Conservation (phyloP, 2,329 filamentous ascomycete species). For the Colletotrichum camelliae region DNA sequence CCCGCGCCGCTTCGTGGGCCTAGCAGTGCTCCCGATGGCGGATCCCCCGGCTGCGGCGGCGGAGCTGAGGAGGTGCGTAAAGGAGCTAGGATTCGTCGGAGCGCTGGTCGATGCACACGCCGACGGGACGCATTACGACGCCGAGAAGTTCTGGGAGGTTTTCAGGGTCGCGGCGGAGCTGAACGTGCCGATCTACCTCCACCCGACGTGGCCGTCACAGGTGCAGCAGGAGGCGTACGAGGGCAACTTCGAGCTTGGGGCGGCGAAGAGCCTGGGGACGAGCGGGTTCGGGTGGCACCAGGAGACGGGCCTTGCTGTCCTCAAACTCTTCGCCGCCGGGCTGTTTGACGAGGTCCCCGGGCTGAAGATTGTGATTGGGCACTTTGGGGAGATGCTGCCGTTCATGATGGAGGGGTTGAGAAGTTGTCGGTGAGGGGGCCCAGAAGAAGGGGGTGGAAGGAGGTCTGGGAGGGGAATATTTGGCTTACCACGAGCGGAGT, state of each 20-base stretch:
- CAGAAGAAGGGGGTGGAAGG: conserved; percentile 40
- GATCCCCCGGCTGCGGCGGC: conserved; percentile 52
- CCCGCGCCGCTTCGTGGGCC: not conserved
- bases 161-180: conserved; percentile 63
- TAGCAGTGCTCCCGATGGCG: conserved; percentile 46
- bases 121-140: conserved; percentile 61
- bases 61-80: conserved; percentile 59
- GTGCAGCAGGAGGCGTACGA: conserved; percentile 29
- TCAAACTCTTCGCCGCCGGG: not conserved
- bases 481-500: conserved; percentile 63
- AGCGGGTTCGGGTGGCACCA: conserved; percentile 57
- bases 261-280: conserved; percentile 38
- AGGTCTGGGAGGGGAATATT: conserved; percentile 61
- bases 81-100: conserved; percentile 64
- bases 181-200: conserved; percentile 68
- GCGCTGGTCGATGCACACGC: conserved; percentile 66
- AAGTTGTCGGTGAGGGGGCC: conserved; percentile 32
- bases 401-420: conserved; percentile 56
- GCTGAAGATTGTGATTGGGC: conserved; percentile 2
- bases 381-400: conserved; percentile 45
- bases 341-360: conserved; percentile 4
- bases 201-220: conserved; percentile 50
- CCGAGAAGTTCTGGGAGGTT: conserved; percentile 66
- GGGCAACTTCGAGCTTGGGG: conserved; percentile 30
- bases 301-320: conserved; percentile 44